Conservation (phyloP, 306 rosid genomes). For the Glycyrrhiza uralensis region DNA sequence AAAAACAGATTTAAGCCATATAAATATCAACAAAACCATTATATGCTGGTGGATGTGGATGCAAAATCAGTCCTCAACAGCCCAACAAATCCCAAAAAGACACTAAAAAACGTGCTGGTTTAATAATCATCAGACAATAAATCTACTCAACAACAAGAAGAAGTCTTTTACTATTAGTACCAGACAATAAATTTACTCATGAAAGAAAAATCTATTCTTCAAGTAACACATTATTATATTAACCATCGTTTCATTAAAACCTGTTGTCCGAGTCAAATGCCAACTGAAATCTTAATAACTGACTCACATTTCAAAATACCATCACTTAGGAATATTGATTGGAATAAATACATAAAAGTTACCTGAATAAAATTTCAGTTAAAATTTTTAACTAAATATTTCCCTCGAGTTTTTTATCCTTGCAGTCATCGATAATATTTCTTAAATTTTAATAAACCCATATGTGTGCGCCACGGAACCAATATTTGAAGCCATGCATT, state of each 20-base stretch:
- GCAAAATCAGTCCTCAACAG: background rate
- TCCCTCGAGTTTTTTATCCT: background rate
- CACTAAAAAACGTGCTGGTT: background rate
- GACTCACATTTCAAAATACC: background rate
- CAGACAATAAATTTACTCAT: background rate
- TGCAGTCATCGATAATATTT: background rate
- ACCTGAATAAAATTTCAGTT: background rate
- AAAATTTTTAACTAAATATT: background rate
- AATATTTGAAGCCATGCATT: constrained; percentile 1
- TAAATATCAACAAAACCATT: background rate
- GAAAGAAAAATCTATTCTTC: background rate
- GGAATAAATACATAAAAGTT: background rate
- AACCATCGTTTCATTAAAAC: background rate
- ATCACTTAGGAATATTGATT: background rate
- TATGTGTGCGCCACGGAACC: background rate
- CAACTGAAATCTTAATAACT: background rate
- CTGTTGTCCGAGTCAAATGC: background rate
- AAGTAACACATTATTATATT: background rate
- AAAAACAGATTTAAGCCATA: no score
- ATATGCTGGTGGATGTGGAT: background rate
- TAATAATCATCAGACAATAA: background rate
- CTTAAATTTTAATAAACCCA: background rate
- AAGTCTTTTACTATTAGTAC: background rate
- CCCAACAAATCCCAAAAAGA: background rate
- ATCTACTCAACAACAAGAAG: background rate